Conservation (phyloP, 768 basidiomycete species). For the Scleroderma citrinum region DNA sequence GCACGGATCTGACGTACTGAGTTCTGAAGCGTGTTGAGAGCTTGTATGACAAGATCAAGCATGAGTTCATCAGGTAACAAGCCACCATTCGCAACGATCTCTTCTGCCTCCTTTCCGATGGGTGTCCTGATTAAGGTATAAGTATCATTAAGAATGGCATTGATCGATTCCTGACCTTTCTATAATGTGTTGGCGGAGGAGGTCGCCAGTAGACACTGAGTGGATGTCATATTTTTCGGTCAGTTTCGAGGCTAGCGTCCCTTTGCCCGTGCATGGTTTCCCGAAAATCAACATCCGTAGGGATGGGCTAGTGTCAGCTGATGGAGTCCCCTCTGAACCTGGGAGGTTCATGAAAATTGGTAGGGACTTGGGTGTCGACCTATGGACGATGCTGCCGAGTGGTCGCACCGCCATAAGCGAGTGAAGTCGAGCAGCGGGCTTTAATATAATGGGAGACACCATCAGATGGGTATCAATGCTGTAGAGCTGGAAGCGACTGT, state of each 20-base stretch:
- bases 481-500: background rate
- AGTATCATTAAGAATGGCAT: background rate
- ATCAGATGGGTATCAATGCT: constrained; percentile 4
- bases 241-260: constrained; percentile 69
- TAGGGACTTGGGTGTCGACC: constrained; percentile 31
- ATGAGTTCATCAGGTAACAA: constrained; percentile 75
- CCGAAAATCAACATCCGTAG: constrained; percentile 50
- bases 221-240: constrained; percentile 69
- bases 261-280: constrained; percentile 71
- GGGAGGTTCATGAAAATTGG: constrained; percentile 44
- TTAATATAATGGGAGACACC: background rate
- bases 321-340: constrained; percentile 11
- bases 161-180: constrained; percentile 37
- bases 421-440: constrained; percentile 2
- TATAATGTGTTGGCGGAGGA: constrained; percentile 75
- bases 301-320: constrained; percentile 20
- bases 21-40: constrained; percentile 57
- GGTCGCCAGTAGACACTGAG: constrained; percentile 76
- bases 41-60: constrained; percentile 65
- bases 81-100: constrained; percentile 70
- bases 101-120: constrained; percentile 69
- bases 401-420: constrained; percentile 8
- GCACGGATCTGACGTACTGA: constrained; percentile 37
- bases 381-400: constrained; percentile 16
- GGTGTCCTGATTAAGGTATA: constrained; percentile 42